Evolutionary conservation across 805 yeast species (phyloP).

Genomic region (Cyberlindnera misumaiensis): DNA sequence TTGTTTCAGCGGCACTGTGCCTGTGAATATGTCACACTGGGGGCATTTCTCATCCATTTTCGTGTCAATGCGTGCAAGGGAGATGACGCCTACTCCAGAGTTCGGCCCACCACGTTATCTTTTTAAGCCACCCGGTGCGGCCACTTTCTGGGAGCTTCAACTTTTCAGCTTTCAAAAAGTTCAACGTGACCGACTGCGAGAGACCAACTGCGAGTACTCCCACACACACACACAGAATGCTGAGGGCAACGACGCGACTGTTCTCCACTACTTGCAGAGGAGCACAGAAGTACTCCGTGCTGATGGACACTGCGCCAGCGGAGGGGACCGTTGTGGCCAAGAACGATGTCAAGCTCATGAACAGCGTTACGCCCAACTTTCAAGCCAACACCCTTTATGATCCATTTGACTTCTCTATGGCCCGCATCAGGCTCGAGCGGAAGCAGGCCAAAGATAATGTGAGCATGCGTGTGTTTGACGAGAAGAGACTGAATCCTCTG

Average conservation of each 20-base stretch:
- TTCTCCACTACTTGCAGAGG: slow-evolving; percentile 6
- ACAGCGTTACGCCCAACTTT: slow-evolving; percentile 24
- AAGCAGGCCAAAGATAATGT: slow-evolving; percentile 22
- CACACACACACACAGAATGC: neutral
- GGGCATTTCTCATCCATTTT: slow-evolving; percentile 11
- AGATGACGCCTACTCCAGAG: no score
- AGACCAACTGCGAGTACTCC: no score
- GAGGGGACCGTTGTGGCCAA: neutral
- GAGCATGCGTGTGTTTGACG: slow-evolving; percentile 29
- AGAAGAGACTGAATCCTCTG: slow-evolving; percentile 55
- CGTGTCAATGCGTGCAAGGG: no score
- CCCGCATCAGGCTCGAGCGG: slow-evolving; percentile 45
- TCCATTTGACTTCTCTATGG: slow-evolving; percentile 73
- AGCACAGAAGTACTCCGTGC: neutral
- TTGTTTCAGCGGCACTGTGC: slow-evolving; percentile 5
- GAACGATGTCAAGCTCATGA: neutral
- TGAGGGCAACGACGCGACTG: slow-evolving; percentile 3
- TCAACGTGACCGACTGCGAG: no score
- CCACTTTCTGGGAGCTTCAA: no score
- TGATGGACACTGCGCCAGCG: neutral
- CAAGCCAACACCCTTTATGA: slow-evolving; percentile 54
- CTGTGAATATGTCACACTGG: slow-evolving; percentile 4
- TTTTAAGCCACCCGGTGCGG: no score
- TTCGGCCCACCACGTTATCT: no score
- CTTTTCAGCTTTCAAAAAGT: no score